These are phyloP conservation scores for Fraxinus quadrangulata DNA, from an alignment of 257 asterid species.

Conservation along the genomic window DNA sequence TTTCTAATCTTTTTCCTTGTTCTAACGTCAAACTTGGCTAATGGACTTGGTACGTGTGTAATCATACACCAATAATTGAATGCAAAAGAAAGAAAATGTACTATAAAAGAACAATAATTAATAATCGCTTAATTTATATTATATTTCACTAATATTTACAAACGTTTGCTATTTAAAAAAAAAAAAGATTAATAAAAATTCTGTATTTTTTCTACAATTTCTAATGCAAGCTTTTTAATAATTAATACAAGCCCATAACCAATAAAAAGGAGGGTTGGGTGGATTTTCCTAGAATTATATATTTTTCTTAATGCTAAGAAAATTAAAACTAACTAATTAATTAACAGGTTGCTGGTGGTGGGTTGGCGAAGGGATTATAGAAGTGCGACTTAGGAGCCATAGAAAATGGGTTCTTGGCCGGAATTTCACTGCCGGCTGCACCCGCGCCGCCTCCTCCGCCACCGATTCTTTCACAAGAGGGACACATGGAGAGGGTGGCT, in stretches of 20 bases:
- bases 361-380: constrained; percentile 45
- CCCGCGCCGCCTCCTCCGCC: constrained; percentile 12
- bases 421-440: constrained; percentile 28
- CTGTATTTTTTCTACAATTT: constrained; percentile 18
- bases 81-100: not conserved
- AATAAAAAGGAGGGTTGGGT: constrained; percentile 30
- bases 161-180: not conserved
- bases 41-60: too few relatives aligned
- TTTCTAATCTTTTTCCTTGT: too few relatives aligned
- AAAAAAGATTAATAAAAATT: constrained; percentile 13
- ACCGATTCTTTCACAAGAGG: constrained; percentile 34
- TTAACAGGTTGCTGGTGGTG: constrained; percentile 49
- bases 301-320: not conserved
- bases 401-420: constrained; percentile 38
- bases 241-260: constrained; percentile 35
- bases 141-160: not conserved
- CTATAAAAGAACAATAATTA: not conserved
- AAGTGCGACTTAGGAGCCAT: constrained; percentile 47
- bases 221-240: constrained; percentile 21
- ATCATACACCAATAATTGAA: not conserved
- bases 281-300: not conserved
- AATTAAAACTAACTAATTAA: not conserved
- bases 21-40: too few relatives aligned
- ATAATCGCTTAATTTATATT: not conserved
- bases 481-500: constrained; percentile 16